Conservation (phyloP, 306 rosid genomes). For the Argentina anserina region DNA sequence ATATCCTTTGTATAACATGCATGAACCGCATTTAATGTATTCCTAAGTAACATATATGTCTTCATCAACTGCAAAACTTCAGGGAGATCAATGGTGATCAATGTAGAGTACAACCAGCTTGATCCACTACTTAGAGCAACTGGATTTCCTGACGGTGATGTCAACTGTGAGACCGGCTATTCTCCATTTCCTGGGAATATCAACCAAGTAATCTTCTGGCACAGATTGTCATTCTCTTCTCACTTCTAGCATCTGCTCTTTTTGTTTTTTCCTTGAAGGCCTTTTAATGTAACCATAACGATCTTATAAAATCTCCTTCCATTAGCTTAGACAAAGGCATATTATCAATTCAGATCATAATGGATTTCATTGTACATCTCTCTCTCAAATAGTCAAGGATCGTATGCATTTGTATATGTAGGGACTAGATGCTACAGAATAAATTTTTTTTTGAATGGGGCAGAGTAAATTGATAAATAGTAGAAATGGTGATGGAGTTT, state of each 20-base stretch:
- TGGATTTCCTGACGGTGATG: slow-evolving; percentile 84
- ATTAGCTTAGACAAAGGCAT: not conserved
- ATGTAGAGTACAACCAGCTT: slow-evolving; percentile 98
- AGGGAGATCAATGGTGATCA: slow-evolving; percentile 96
- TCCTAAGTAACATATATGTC: not conserved
- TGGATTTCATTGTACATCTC: not conserved
- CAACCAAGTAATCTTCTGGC: slow-evolving; percentile 71
- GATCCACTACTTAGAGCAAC: slow-evolving; percentile 98
- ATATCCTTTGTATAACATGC: not conserved
- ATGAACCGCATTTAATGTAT: not conserved
- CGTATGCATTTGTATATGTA: not conserved
- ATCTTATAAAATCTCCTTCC: not conserved
- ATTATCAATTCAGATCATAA: not conserved
- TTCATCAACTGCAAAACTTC: slow-evolving; percentile 14
- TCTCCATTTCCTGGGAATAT: slow-evolving; percentile 98
- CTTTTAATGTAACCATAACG: not conserved
- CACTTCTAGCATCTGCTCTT: not conserved
- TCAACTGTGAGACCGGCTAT: slow-evolving; percentile 76
- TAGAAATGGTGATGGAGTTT: not conserved
- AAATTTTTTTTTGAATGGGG: too few relatives aligned
- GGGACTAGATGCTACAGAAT: slow-evolving; percentile 1
- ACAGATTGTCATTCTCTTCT: not conserved
- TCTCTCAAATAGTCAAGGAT: not conserved
- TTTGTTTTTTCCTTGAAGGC: not conserved
- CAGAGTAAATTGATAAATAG: not conserved